Conservation (phyloP, 768 basidiomycete species). For the Suillus subaureus region DNA sequence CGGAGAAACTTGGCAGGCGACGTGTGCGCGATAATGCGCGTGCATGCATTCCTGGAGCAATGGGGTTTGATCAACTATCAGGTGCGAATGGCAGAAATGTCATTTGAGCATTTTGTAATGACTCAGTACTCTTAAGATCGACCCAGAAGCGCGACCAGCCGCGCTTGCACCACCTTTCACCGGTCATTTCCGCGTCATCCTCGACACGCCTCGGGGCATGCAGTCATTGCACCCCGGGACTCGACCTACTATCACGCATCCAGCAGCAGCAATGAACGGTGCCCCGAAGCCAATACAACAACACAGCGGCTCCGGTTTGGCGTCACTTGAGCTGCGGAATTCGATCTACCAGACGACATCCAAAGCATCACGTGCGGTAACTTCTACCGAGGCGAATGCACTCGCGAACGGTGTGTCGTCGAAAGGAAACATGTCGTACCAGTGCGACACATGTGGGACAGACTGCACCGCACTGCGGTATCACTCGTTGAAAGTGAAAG, state of each 20-base stretch:
- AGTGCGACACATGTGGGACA: slow-evolving; percentile 93
- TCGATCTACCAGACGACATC: slow-evolving; percentile 88
- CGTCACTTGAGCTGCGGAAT: slow-evolving; percentile 86
- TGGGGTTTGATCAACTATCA: slow-evolving; percentile 99
- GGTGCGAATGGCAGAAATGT: slow-evolving; percentile 46
- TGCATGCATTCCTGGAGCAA: slow-evolving; percentile 97
- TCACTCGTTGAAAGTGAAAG: slow-evolving; percentile 90
- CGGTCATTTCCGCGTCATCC: slow-evolving; percentile 96
- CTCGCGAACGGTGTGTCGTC: slow-evolving; percentile 56
- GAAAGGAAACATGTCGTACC: slow-evolving; percentile 56
- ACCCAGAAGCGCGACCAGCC: slow-evolving; percentile 94
- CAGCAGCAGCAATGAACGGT: slow-evolving; percentile 50
- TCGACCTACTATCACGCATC: slow-evolving; percentile 49
- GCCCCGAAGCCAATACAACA: slow-evolving; percentile 38
- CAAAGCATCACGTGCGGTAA: slow-evolving; percentile 76
- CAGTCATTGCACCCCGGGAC: slow-evolving; percentile 91
- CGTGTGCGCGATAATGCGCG: slow-evolving; percentile 98
- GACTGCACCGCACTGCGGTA: slow-evolving; percentile 91
- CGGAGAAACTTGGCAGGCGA: slow-evolving; percentile 95
- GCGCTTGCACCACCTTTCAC: slow-evolving; percentile 96
- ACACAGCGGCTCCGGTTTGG: slow-evolving; percentile 40
- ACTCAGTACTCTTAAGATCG: slow-evolving; percentile 61
- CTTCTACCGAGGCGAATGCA: slow-evolving; percentile 64
- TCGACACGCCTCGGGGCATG: slow-evolving; percentile 95
- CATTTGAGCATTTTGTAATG: neutral